phyloP scores from a whole-genome alignment of 2,329 filamentous ascomycete species.

The Aspergillus intermedius region DNA sequence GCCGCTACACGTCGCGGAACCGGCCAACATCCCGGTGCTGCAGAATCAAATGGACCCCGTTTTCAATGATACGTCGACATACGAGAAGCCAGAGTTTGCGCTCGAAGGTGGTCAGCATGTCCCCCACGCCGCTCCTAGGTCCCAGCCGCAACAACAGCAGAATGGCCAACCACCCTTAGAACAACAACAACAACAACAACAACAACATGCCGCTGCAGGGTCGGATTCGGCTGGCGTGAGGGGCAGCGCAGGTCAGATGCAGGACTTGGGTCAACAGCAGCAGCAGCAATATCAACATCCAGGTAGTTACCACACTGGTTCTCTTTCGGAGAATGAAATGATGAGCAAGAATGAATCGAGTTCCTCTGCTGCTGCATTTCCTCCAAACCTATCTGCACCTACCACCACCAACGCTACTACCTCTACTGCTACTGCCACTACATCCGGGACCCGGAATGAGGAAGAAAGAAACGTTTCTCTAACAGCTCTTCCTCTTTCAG shows the following conservation, averaged over 20 bases:
- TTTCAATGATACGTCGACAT: constrained; percentile 61
- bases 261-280: constrained; percentile 13
- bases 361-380: constrained; percentile 13
- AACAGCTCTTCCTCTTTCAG: constrained; percentile 18
- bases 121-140: not conserved
- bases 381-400: constrained; percentile 14
- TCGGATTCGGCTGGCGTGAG: constrained; percentile 2
- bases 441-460: not conserved
- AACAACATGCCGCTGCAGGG: not conserved
- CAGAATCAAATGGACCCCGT: constrained; percentile 65
- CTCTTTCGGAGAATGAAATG: constrained; percentile 17
- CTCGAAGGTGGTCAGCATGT: not conserved
- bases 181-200: not conserved
- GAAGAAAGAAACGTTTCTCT: constrained; percentile 14
- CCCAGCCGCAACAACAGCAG: not conserved
- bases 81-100: constrained; percentile 39
- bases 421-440: not conserved
- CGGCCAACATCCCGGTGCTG: constrained; percentile 62
- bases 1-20: constrained; percentile 61
- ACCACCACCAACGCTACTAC: constrained; percentile 5
- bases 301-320: constrained; percentile 28
- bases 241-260: constrained; percentile 9
- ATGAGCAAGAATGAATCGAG: constrained; percentile 21
- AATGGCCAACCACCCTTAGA: not conserved
- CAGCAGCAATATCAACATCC: constrained; percentile 6